These are phyloP conservation scores for Talaromyces amestolkiae DNA, from an alignment of 2,329 filamentous ascomycete genomes.

Conservation along the genomic window DNA sequence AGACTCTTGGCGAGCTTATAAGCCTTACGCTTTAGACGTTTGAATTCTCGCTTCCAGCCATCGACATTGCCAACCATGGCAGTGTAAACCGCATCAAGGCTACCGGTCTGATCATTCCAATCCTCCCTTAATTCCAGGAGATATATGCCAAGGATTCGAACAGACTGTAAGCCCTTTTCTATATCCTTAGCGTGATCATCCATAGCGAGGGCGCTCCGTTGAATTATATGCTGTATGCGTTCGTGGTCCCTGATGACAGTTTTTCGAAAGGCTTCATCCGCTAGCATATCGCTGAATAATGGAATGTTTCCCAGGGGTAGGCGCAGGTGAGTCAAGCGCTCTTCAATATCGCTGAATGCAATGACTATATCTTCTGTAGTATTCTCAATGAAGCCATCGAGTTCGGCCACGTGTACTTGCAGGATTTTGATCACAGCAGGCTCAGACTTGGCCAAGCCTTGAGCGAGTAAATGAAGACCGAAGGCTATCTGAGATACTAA, in stretches of 20 bases:
- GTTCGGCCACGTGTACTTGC: constrained; percentile 87
- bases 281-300: constrained; percentile 83
- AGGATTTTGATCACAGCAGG: constrained; percentile 84
- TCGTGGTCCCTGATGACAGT: constrained; percentile 85
- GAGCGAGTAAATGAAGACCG: constrained; percentile 81
- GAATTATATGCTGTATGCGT: constrained; percentile 83
- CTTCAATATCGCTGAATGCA: constrained; percentile 73
- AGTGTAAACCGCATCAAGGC: constrained; percentile 71
- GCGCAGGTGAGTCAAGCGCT: constrained; percentile 75
- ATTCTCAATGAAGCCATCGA: constrained; percentile 85
- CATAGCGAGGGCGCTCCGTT: constrained; percentile 72
- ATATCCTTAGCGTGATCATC: constrained; percentile 77
- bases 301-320: constrained; percentile 78
- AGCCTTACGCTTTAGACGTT: constrained; percentile 70
- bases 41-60: constrained; percentile 80
- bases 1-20: constrained; percentile 68
- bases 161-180: constrained; percentile 71
- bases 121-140: constrained; percentile 64
- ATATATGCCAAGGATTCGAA: constrained; percentile 73
- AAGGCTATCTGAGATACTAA: constrained; percentile 90
- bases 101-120: constrained; percentile 56
- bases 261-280: constrained; percentile 75
- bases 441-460: constrained; percentile 83
- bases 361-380: constrained; percentile 80
- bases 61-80: constrained; percentile 93